These are phyloP conservation scores for Cucurbita argyrosperma DNA, from an alignment of 306 rosid genomes.

Conservation along the genomic window DNA sequence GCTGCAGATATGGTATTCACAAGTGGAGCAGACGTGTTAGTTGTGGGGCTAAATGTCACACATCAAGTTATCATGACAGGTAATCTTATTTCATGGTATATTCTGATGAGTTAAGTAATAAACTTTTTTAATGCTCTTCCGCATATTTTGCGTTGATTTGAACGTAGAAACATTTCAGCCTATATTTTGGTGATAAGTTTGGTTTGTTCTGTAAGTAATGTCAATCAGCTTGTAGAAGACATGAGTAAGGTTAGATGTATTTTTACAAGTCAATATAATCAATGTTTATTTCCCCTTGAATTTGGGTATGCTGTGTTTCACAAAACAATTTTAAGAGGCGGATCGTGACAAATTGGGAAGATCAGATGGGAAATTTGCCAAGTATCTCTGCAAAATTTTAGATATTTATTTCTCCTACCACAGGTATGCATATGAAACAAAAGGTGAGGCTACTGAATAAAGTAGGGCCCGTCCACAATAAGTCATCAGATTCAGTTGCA, in stretches of 20 bases:
- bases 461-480: background rate
- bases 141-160: too few relatives aligned
- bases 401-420: conserved; percentile 70
- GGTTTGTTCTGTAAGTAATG: background rate
- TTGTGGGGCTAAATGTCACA: conserved; percentile 78
- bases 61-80: conserved; percentile 81
- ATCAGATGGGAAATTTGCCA: conserved; percentile 64
- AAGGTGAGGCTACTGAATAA: conserved; percentile 34
- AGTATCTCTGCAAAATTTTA: conserved; percentile 57
- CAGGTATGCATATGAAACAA: conserved; percentile 39
- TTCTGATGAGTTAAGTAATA: too few relatives aligned
- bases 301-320: background rate
- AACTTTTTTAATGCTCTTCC: too few relatives aligned
- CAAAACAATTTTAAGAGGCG: conserved; percentile 29
- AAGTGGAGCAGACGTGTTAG: conserved; percentile 65
- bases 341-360: conserved; percentile 58
- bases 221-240: too few relatives aligned
- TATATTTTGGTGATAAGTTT: too few relatives aligned
- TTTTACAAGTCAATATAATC: too few relatives aligned
- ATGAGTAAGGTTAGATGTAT: background rate
- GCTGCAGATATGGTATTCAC: conserved; percentile 90
- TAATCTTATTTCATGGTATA: background rate
- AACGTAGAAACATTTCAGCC: too few relatives aligned
- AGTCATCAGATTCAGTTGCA: background rate
- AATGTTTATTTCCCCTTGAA: background rate